These are phyloP conservation scores for Annulohypoxylon truncatum DNA, from an alignment of 2,329 filamentous ascomycete species.

Conservation along the genomic window DNA sequence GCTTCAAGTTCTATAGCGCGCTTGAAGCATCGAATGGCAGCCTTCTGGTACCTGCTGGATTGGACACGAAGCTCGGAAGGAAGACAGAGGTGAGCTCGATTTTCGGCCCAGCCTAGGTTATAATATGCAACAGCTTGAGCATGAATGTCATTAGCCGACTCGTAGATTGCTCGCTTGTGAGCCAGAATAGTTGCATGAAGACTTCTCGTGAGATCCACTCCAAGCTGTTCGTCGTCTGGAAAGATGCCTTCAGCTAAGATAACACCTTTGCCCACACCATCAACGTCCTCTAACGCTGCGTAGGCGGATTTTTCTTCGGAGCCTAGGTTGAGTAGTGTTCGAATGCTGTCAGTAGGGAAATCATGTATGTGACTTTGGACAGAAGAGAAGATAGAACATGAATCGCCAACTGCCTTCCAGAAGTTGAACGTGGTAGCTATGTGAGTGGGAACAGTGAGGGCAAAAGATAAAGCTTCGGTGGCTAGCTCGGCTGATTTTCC, in stretches of 20 bases:
- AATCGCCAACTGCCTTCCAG: conserved; percentile 93
- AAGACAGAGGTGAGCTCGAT: conserved; percentile 79
- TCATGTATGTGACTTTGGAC: conserved; percentile 74
- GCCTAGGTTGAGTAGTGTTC: conserved; percentile 66
- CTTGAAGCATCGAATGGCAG: conserved; percentile 92
- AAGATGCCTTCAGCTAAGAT: conserved; percentile 59
- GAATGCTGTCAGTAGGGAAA: conserved; percentile 70
- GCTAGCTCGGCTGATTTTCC: conserved; percentile 83
- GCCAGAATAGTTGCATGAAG: conserved; percentile 82
- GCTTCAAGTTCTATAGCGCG: conserved; percentile 94
- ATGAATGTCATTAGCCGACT: conserved; percentile 78
- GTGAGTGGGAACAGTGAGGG: conserved; percentile 68
- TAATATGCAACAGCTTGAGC: conserved; percentile 97
- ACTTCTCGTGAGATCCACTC: conserved; percentile 66
- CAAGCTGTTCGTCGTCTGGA: conserved; percentile 60
- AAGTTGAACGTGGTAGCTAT: conserved; percentile 85
- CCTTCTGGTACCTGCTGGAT: conserved; percentile 76
- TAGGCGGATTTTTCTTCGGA: conserved; percentile 66
- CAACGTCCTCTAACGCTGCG: conserved; percentile 73
- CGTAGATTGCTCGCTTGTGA: conserved; percentile 85
- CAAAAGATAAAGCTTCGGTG: conserved; percentile 74
- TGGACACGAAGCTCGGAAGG: conserved; percentile 65
- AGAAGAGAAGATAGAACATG: conserved; percentile 84
- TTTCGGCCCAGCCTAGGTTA: conserved; percentile 94
- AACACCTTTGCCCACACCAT: conserved; percentile 66